These are phyloP conservation scores for Monilinia aucupariae DNA, from an alignment of 2,329 filamentous ascomycete species.

Conservation along the genomic window DNA sequence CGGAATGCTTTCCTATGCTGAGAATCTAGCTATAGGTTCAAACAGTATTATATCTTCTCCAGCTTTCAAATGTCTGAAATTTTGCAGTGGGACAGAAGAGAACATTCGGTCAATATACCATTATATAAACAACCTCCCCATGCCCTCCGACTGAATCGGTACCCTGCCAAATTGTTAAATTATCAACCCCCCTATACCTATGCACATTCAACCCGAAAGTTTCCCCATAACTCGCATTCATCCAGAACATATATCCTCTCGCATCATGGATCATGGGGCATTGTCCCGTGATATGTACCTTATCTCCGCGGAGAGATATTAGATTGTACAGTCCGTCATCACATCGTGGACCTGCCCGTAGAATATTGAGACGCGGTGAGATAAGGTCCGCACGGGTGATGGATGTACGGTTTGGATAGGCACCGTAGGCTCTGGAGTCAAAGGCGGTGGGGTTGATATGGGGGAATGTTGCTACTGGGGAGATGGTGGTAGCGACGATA, in stretches of 20 bases:
- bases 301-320: slow-evolving; percentile 20
- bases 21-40: background rate
- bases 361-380: slow-evolving; percentile 20
- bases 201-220: slow-evolving; percentile 30
- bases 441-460: slow-evolving; percentile 26
- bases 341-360: slow-evolving; percentile 15
- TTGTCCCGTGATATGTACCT: slow-evolving; percentile 15
- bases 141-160: slow-evolving; percentile 11
- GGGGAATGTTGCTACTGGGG: background rate
- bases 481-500: background rate
- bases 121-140: slow-evolving; percentile 1
- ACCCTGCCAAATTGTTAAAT: slow-evolving; percentile 46
- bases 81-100: background rate
- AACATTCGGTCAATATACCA: background rate
- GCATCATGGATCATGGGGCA: slow-evolving; percentile 23
- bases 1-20: slow-evolving; percentile 8
- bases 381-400: slow-evolving; percentile 31
- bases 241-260: slow-evolving; percentile 22
- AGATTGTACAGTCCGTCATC: slow-evolving; percentile 20
- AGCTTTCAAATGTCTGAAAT: background rate
- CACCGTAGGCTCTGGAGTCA: slow-evolving; percentile 35
- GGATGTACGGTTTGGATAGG: slow-evolving; percentile 36
- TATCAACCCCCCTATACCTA: slow-evolving; percentile 40
- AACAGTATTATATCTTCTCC: background rate
- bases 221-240: slow-evolving; percentile 20